Conservation (phyloP, 2,329 filamentous ascomycete species). For the Sporothrix mexicana region DNA sequence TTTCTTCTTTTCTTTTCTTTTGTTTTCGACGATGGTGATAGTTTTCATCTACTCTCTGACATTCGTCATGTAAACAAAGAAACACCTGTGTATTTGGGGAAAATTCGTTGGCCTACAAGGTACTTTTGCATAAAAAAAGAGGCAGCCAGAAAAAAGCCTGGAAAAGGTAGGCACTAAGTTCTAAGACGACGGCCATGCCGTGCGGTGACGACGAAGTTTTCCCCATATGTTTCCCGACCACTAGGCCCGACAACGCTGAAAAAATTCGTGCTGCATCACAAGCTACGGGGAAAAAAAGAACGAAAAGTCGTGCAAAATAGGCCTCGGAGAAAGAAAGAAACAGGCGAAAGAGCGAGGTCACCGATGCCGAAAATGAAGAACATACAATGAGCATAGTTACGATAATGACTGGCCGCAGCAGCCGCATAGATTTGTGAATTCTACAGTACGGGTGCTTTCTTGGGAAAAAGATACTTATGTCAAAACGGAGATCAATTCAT, state of each 20-base stretch:
- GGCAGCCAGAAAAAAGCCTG: slow-evolving; percentile 9
- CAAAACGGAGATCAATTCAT: background rate
- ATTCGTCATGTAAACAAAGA: background rate
- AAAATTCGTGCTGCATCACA: background rate
- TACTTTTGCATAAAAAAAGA: slow-evolving; percentile 21
- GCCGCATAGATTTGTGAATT: background rate
- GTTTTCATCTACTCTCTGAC: no score
- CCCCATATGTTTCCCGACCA: background rate
- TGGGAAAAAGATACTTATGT: no score
- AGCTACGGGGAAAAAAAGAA: no score
- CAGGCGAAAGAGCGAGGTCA: background rate
- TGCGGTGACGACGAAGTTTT: background rate
- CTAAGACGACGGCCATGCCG: slow-evolving; percentile 4
- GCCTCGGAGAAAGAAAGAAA: slow-evolving; percentile 7
- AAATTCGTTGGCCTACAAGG: background rate
- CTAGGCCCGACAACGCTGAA: background rate
- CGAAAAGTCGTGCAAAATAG: background rate
- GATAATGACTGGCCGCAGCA: background rate
- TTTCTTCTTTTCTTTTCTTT: background rate
- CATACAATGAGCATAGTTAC: background rate
- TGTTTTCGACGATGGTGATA: background rate
- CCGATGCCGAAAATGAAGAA: background rate
- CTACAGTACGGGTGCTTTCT: no score
- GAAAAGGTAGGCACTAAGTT: background rate
- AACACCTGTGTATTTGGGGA: background rate